Percentiles rank a stretch among this genome's conserved stretches.
phyloP scores from a whole-genome alignment of 148 eudicot genomes.

The Drosera capensis region DNA sequence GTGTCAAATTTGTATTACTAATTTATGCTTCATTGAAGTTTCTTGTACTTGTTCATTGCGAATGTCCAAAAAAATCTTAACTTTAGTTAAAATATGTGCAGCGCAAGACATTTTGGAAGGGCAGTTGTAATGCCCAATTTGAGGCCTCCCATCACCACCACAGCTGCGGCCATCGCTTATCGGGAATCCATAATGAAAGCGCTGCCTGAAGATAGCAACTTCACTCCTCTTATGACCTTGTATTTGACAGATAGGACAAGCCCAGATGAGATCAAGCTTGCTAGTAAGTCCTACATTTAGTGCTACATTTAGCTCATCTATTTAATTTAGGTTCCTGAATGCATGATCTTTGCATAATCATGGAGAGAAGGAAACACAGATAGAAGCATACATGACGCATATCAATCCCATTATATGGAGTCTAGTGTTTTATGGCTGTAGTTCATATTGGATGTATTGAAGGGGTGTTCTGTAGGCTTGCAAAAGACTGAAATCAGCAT shows the following conservation, averaged over 20 bases:
- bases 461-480: too few relatives aligned
- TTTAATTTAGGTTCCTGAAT: neutral
- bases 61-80: neutral
- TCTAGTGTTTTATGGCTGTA: too few relatives aligned
- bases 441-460: too few relatives aligned
- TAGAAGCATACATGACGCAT: too few relatives aligned
- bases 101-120: constrained; percentile 74
- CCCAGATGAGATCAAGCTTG: constrained; percentile 72
- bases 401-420: too few relatives aligned
- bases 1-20: neutral
- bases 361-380: too few relatives aligned
- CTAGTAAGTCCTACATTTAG: constrained; percentile 81
- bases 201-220: constrained; percentile 38
- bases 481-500: neutral
- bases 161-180: constrained; percentile 71
- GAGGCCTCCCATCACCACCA: constrained; percentile 78
- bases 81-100: constrained; percentile 14
- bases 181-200: constrained; percentile 61
- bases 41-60: neutral
- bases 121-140: constrained; percentile 92
- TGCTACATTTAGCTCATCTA: too few relatives aligned
- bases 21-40: neutral
- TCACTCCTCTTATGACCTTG: constrained; percentile 93
- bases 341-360: too few relatives aligned
- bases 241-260: constrained; percentile 78